Conservation (phyloP, 352 stramenopile species). For the Aphanomyces cochlioides region DNA sequence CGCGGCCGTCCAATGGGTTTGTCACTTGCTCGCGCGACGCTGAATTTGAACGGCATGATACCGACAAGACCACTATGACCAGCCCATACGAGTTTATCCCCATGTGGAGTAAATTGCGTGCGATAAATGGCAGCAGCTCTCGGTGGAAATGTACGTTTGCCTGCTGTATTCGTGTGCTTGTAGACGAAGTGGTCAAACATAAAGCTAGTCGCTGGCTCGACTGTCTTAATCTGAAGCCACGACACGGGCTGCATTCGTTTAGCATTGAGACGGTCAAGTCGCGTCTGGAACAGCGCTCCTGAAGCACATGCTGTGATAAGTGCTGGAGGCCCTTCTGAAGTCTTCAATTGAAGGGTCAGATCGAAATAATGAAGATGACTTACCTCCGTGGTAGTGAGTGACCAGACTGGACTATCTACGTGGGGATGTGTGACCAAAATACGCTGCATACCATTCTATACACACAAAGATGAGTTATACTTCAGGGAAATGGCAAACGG, state of each 20-base stretch:
- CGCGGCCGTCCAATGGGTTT: slow-evolving; percentile 14
- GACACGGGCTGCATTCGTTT: background rate
- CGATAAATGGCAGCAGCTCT: slow-evolving; percentile 21
- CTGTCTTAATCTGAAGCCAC: background rate
- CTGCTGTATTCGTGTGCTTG: background rate
- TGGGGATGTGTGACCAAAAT: slow-evolving; percentile 81
- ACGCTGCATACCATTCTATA: slow-evolving; percentile 72
- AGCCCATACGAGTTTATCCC: background rate
- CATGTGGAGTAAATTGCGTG: slow-evolving; percentile 6
- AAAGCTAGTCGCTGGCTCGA: background rate
- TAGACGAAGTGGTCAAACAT: background rate
- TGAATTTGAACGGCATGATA: background rate
- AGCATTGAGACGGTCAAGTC: slow-evolving; percentile 7
- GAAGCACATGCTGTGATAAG: slow-evolving; percentile 67
- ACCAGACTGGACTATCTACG: slow-evolving; percentile 78
- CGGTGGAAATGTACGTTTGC: slow-evolving; percentile 13
- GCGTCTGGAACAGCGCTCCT: slow-evolving; percentile 41
- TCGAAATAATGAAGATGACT: background rate
- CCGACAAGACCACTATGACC: background rate
- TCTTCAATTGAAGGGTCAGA: slow-evolving; percentile 35
- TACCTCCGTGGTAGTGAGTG: slow-evolving; percentile 1
- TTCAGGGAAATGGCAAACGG: background rate
- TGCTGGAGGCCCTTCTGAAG: slow-evolving; percentile 44
- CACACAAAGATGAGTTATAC: background rate
- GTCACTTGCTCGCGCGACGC: background rate